Evolutionary conservation across 352 stramenopile species (phyloP), one percentile per base, ranked within the genome.

Genomic region (Blastocystis sp.): DNA sequence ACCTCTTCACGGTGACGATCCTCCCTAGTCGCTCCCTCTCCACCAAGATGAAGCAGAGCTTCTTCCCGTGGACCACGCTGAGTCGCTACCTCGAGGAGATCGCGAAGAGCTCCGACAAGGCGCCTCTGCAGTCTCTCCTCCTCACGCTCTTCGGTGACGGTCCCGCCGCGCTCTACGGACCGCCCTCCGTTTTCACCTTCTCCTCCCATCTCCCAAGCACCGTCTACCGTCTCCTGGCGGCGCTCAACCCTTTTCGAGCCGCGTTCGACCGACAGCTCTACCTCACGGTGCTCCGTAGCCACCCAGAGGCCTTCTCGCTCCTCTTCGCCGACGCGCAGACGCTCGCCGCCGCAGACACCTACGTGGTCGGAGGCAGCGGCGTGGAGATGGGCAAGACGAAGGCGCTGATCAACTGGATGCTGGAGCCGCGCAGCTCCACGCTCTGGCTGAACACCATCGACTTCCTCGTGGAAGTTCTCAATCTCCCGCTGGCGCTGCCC

Each of bases 401-500:
- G 14, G 16, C 34, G 21, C 46, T 81, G 46, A 81, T 81, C 1
- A 48, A 81, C 69, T 81, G 69, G 69, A 61, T 81, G 21, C 48
- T 81, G 44, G 69, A 81, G 7, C 69, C 69, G 32, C 69, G 69
- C 1, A 51, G 38, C 4, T 81, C 69, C 1, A 27, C 42, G 1
- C 18, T 61, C 16, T 81, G 69, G 69, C 8, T 64, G 29, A 27
- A 18, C 6, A 81, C 69, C 18, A 29, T 81, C 32, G 69, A 81
- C 24, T 81, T 81, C 49, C 48, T 81, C 14, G 42, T 59, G 24
- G 48, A 81, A 65, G 24, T 81, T 24, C 32, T 81, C 21, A 29
- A 48, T 24, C 32, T 81, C 16, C 69, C 69, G 9, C 27, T 65
- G 16, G 46, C 42, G 0, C 40, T 81, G 36, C 69, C 69, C 14